phyloP scores from a whole-genome alignment of 179 eudicot genomes.

The Dionaea muscipula region DNA sequence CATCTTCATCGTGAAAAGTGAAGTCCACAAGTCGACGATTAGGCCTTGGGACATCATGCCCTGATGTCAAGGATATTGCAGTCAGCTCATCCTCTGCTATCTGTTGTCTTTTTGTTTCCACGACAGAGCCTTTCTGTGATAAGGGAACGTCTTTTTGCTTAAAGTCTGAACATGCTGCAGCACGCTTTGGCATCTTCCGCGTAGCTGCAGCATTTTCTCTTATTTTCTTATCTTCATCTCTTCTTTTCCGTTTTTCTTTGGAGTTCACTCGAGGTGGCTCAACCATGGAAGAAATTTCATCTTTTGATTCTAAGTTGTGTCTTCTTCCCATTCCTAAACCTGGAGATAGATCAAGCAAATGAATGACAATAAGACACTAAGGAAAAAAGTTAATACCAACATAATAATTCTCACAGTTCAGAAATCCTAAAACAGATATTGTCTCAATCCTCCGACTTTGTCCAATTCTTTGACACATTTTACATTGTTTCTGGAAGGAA shows the following conservation, averaged over 20 bases:
- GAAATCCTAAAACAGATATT: no score
- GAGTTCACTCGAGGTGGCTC: neutral
- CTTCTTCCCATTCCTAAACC: neutral
- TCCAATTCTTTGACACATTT: no score
- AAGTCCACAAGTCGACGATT: conserved; percentile 58
- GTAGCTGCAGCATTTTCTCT: conserved; percentile 23
- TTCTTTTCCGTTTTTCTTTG: neutral
- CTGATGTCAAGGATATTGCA: conserved; percentile 49
- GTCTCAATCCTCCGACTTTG: no score
- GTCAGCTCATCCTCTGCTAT: conserved; percentile 44
- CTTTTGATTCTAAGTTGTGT: neutral
- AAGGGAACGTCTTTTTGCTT: conserved; percentile 34
- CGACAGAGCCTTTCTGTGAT: conserved; percentile 28
- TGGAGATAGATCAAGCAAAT: neutral
- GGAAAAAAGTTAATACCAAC: neutral
- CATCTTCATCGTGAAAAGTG: conserved; percentile 63
- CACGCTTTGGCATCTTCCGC: conserved; percentile 57
- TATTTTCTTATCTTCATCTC: conserved; percentile 10
- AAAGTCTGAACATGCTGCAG: conserved; percentile 48
- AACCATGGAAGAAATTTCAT: neutral
- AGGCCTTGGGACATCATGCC: conserved; percentile 44
- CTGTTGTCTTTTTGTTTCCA: conserved; percentile 34
- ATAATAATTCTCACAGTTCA: neutral
- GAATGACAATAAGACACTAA: neutral
- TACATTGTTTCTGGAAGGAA: no score